Evolutionary conservation across 148 eudicot species (phyloP).

Genomic region (Cornus florida): DNA sequence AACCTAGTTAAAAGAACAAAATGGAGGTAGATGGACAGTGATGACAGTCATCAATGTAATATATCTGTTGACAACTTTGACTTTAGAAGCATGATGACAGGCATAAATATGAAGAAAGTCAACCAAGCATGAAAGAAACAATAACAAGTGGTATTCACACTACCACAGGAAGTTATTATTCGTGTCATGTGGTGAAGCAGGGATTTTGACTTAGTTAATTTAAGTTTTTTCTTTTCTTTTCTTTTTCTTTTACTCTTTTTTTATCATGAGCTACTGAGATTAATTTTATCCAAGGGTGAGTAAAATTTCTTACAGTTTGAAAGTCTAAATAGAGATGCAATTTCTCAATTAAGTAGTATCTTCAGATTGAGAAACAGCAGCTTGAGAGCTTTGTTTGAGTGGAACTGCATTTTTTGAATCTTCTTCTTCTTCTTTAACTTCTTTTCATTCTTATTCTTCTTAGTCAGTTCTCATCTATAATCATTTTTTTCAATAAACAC

Average conservation of each 20-base stretch:
- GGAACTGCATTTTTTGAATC: not conserved
- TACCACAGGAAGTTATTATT: no score
- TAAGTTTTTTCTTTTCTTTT: no score
- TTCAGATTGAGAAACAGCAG: not conserved
- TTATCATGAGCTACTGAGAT: not conserved
- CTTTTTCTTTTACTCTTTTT: not conserved
- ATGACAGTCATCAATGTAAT: not conserved
- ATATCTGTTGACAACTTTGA: not conserved
- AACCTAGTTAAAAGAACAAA: constrained; percentile 2
- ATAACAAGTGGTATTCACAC: not conserved
- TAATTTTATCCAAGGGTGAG: not conserved
- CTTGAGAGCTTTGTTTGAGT: not conserved
- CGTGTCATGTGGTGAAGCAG: no score
- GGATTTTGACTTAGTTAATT: no score
- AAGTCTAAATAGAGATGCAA: not conserved
- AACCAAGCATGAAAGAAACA: no score
- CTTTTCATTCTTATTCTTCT: not conserved
- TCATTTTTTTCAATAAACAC: no score
- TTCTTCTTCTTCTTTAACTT: not conserved
- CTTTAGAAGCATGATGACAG: not conserved
- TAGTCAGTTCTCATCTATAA: not conserved
- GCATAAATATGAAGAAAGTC: constrained; percentile 1
- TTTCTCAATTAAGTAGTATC: not conserved
- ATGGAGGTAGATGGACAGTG: not conserved
- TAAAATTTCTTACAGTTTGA: not conserved